These are phyloP conservation scores for Lentinus brumalis DNA, from an alignment of 768 basidiomycete species.

Conservation along the genomic window DNA sequence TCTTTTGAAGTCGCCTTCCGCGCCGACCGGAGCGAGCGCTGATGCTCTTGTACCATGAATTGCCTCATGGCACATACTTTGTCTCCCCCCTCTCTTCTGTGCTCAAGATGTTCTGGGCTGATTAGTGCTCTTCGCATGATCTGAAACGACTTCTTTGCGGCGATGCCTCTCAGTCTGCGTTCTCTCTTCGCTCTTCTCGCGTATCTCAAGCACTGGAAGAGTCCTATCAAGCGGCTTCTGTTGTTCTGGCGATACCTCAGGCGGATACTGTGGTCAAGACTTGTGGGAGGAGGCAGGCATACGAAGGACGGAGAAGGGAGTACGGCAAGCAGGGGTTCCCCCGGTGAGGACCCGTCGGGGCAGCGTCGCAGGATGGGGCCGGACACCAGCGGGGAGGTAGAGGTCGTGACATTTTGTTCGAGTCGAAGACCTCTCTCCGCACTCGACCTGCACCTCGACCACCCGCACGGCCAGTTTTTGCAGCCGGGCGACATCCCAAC, in stretches of 20 bases:
- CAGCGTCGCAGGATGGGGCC: no score
- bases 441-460: slow-evolving; percentile 9
- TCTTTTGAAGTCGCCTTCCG: not conserved
- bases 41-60: not conserved
- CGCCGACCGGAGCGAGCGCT: not conserved
- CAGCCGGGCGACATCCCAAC: slow-evolving; percentile 11
- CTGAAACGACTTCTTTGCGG: not conserved
- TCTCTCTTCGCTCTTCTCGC: slow-evolving; percentile 4
- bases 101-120: not conserved
- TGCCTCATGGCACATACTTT: not conserved
- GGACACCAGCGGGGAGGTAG: not conserved
- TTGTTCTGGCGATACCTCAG: slow-evolving; percentile 8
- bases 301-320: not conserved
- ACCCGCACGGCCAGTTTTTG: slow-evolving; percentile 4
- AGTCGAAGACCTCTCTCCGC: slow-evolving; percentile 19
- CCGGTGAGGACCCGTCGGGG: not conserved
- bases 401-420: slow-evolving; percentile 9
- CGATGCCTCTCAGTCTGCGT: slow-evolving; percentile 11
- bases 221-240: not conserved
- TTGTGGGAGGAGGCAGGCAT: not conserved
- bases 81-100: not conserved
- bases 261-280: not conserved
- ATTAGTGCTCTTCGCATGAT: not conserved
- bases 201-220: not conserved
- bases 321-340: not conserved